Base-by-base conservation (phyloP, 768 basidiomycete genomes). In the Tylopilus rubrobrunneus region DNA sequence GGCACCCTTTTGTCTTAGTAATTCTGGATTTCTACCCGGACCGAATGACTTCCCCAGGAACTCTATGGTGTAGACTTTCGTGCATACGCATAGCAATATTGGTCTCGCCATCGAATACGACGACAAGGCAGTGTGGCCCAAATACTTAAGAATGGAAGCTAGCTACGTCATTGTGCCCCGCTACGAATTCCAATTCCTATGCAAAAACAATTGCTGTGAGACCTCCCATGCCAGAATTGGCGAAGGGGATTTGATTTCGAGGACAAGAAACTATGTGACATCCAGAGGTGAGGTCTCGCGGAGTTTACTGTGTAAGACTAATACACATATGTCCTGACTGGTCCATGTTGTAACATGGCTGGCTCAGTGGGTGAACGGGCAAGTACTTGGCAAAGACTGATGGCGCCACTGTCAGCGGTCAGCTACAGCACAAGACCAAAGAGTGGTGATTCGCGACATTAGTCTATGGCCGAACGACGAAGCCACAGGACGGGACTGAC, bases 111-210 rank as follows among this genome's bases (percentile, higher is more conserved):
- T 43, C 29, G 52, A 42, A 53, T 56, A 46, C 19, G 40, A 54
- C 40, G 52, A 36, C 7, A 41, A 25, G 53, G 51, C 59, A 37
- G 51, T 62, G 52, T 53, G 28, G 21, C 51, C 40, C 5, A 14
- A 21, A 45, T 42, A 39, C 33, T 45, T 54, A n/a, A 21, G 42
- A 62, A 64, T 64, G 55, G 63, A 64, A 62, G 55, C 28, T 14
- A 27, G 49, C 53, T 40, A 45, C 48, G 29, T 56, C 56, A 54
- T 29, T 6, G 19, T 19, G 19, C 19, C 25, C 25, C 29, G 15
- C 45, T 14, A 34, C 14, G 1, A 25, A 50, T 57, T 49, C 51
- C 3, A 25, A 50, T 57, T 49, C 51, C 62, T 60, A 58, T 63
- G 58, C 31, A 21, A 53, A 33, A 42, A 21, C 25, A 29, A 28